These are phyloP conservation scores for Mucor lusitanicus DNA, from an alignment of 371 early-diverging fungal genomes.

Conservation along the genomic window DNA sequence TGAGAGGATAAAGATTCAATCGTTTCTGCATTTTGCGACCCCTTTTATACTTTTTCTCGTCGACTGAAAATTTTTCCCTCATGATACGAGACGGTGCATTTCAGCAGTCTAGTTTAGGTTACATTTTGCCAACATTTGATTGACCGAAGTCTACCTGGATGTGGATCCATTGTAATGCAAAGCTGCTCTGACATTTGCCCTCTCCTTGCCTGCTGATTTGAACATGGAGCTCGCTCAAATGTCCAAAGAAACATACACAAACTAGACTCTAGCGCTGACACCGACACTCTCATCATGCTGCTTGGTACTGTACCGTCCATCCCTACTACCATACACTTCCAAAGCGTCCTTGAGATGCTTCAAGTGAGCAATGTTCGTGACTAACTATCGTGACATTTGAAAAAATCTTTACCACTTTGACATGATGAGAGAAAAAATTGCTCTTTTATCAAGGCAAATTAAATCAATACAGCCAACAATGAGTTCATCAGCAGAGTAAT, in stretches of 20 bases:
- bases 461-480: not conserved
- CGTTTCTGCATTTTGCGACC: slow-evolving; percentile 14
- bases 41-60: slow-evolving; percentile 35
- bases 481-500: slow-evolving; percentile 1
- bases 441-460: not conserved
- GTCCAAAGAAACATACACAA: too few relatives aligned
- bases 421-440: not conserved
- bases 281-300: too few relatives aligned
- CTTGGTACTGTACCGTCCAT: not conserved
- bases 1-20: slow-evolving; percentile 60
- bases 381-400: not conserved
- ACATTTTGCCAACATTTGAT: too few relatives aligned
- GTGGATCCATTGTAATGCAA: too few relatives aligned
- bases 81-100: too few relatives aligned
- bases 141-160: too few relatives aligned
- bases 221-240: too few relatives aligned
- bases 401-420: not conserved
- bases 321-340: not conserved
- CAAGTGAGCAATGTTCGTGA: not conserved
- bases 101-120: too few relatives aligned
- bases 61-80: too few relatives aligned
- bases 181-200: too few relatives aligned
- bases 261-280: too few relatives aligned
- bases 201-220: too few relatives aligned
- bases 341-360: not conserved